phyloP scores from a whole-genome alignment of 179 eudicot genomes.

The Gypsophila paniculata region DNA sequence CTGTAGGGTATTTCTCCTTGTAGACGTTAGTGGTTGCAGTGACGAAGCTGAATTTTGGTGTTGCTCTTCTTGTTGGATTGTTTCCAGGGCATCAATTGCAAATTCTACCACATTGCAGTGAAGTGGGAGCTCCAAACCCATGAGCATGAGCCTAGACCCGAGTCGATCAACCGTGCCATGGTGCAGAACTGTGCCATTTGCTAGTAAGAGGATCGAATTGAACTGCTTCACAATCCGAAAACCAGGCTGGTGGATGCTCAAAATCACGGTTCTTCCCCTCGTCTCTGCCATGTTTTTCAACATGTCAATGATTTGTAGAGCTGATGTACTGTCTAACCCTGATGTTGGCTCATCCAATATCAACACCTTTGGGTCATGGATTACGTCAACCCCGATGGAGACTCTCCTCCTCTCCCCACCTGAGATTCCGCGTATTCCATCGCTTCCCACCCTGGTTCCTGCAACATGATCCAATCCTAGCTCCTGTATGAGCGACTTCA shows the following conservation, averaged over 20 bases:
- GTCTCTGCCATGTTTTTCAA: constrained; percentile 80
- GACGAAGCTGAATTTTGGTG: constrained; percentile 17
- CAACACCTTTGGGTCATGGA: constrained; percentile 76
- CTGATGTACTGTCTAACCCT: constrained; percentile 86
- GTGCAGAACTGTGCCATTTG: constrained; percentile 72
- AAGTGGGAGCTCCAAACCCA: constrained; percentile 63
- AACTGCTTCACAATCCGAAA: constrained; percentile 80
- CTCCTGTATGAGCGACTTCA: constrained; percentile 63
- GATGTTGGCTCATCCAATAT: constrained; percentile 98
- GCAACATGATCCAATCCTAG: constrained; percentile 70
- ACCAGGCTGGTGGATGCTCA: constrained; percentile 94
- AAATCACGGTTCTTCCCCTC: constrained; percentile 59
- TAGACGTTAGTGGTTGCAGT: constrained; percentile 20
- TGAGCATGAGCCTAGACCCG: constrained; percentile 35
- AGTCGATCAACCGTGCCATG: constrained; percentile 79
- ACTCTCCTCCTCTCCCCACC: constrained; percentile 94
- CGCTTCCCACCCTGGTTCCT: constrained; percentile 59
- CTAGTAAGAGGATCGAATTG: constrained; percentile 63
- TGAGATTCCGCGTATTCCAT: constrained; percentile 66
- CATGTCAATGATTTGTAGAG: constrained; percentile 84
- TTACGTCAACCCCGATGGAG: constrained; percentile 83
- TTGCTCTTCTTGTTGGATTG: constrained; percentile 38
- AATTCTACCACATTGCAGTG: constrained; percentile 75
- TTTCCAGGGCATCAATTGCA: constrained; percentile 80
- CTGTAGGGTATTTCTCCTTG: constrained; percentile 51